Evolutionary conservation across 768 basidiomycete species (phyloP).

Genomic region (Mycena galopus): DNA sequence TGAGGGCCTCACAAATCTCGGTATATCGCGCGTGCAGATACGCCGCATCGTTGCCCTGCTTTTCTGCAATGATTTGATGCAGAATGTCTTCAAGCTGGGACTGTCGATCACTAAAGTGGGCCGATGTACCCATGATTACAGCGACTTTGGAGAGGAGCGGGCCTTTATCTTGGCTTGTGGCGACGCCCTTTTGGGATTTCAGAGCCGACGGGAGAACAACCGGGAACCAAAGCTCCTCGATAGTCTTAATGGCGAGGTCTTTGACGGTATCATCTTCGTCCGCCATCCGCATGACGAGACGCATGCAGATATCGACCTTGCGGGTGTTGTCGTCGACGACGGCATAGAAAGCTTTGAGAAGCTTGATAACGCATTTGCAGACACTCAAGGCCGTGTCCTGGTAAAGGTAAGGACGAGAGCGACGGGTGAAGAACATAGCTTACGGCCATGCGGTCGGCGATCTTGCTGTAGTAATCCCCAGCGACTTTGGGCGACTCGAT

Average conservation of each 20-base stretch:
- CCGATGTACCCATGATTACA: slow-evolving; percentile 89
- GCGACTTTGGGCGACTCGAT: slow-evolving; percentile 91
- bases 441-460: slow-evolving; percentile 93
- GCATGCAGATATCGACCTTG: slow-evolving; percentile 84
- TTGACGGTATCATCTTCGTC: slow-evolving; percentile 97
- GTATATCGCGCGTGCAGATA: slow-evolving; percentile 76
- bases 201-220: slow-evolving; percentile 49
- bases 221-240: slow-evolving; percentile 94
- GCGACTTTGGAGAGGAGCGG: slow-evolving; percentile 74
- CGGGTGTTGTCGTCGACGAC: slow-evolving; percentile 71
- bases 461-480: slow-evolving; percentile 87
- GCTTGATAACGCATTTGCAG: slow-evolving; percentile 95
- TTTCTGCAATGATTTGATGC: slow-evolving; percentile 83
- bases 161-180: slow-evolving; percentile 63
- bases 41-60: slow-evolving; percentile 66
- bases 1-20: slow-evolving; percentile 87
- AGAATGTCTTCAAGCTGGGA: slow-evolving; percentile 88
- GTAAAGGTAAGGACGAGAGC: slow-evolving; percentile 9
- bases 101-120: slow-evolving; percentile 85
- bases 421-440: slow-evolving; percentile 39
- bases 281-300: slow-evolving; percentile 84
- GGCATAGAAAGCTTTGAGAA: slow-evolving; percentile 85
- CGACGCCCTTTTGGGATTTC: slow-evolving; percentile 51
- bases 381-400: slow-evolving; percentile 96
- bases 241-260: slow-evolving; percentile 89